Evolutionary conservation across 2,329 filamentous ascomycete genomes (phyloP), one percentile per base, ranked within the genome.

Genomic region (Pestalotiopsis sp.): DNA sequence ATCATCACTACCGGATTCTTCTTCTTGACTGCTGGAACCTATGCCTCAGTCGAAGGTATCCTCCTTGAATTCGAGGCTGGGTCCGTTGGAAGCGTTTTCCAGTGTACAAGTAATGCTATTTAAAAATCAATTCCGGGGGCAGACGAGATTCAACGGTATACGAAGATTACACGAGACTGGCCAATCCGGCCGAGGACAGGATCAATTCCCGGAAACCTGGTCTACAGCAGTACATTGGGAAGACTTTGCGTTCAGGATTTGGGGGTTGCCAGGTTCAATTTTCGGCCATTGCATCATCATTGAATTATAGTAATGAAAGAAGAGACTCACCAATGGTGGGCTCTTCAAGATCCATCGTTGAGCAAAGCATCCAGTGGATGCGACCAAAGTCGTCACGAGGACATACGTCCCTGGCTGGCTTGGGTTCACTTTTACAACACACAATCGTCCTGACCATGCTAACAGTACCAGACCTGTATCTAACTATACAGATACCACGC

Each of bases 1-100:
- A 88, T 97, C 69, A 94, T 96, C 69, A 36, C 86, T 2, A 89
- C 92, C 20, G 95, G 95, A 0, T 66, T 97, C n/a, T 89, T 95
- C 73, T 97, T 97, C 83, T 81, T 98, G 62, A 90, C 86, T 0
- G 92, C 86, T 0, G 95, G 95, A 49, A 98, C 94, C 3, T 97
- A 97, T 76, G 90, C 88, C 45, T 91, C 88, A 69, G 90, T 94
- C 0, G 87, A 93, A 79, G 90, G 89, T 68, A 95, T 95, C 69
- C 87, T 96, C 27, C 84, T 93, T 69, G 90, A 91, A 23, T 97
- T 95, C 76, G 77, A 86, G 39, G 80, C 84, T 1, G 88, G 89
- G 3, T 82, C 82, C 0, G 92, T 97, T 31, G 87, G 91, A 1
- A 88, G 89, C 1, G 88, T 93, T 0, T 97, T 97, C 77, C 89